A percentile compares a stretch with the other conserved stretches of the same genome.
phyloP scores from a whole-genome alignment of 2,329 filamentous ascomycete genomes.

The Aspergillus sp. region DNA sequence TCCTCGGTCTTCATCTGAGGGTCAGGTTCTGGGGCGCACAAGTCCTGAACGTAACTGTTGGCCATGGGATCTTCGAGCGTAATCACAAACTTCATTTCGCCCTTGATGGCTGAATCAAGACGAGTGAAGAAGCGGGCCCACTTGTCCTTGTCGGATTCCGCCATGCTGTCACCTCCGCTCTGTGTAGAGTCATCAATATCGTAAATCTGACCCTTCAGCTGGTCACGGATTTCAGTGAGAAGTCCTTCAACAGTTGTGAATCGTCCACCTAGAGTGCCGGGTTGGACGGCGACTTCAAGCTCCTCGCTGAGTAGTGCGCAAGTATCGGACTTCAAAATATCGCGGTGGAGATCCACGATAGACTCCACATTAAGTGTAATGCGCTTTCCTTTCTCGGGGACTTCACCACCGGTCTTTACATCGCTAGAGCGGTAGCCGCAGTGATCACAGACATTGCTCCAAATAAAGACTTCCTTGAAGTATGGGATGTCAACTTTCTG shows the following conservation, averaged over 20 bases:
- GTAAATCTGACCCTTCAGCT: constrained; percentile 86
- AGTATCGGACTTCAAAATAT: constrained; percentile 95
- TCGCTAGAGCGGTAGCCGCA: constrained; percentile 96
- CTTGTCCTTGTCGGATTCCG: constrained; percentile 60
- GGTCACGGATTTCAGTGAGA: constrained; percentile 85
- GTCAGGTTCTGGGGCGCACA: constrained; percentile 76
- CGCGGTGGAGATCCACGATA: constrained; percentile 74
- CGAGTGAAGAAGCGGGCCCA: constrained; percentile 82
- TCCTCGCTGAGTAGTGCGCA: constrained; percentile 86
- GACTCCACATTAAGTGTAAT: constrained; percentile 74
- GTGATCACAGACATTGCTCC: constrained; percentile 87
- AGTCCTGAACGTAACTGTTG: constrained; percentile 89
- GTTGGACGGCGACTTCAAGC: constrained; percentile 81
- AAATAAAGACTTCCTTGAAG: constrained; percentile 96
- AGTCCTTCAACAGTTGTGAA: constrained; percentile 97
- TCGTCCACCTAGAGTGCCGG: constrained; percentile 88
- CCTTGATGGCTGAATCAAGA: constrained; percentile 75
- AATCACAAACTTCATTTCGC: constrained; percentile 77
- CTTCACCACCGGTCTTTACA: constrained; percentile 93
- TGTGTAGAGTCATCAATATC: constrained; percentile 60
- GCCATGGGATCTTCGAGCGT: constrained; percentile 85
- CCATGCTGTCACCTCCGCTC: constrained; percentile 76
- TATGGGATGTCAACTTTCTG: constrained; percentile 98
- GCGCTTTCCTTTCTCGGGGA: constrained; percentile 80
- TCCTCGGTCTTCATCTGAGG: constrained; percentile 77